A percentile compares a stretch with the other conserved stretches of the same genome.
Evolutionary conservation across 2,329 filamentous ascomycete species (phyloP).

Genomic region (Xylariaceae sp.): DNA sequence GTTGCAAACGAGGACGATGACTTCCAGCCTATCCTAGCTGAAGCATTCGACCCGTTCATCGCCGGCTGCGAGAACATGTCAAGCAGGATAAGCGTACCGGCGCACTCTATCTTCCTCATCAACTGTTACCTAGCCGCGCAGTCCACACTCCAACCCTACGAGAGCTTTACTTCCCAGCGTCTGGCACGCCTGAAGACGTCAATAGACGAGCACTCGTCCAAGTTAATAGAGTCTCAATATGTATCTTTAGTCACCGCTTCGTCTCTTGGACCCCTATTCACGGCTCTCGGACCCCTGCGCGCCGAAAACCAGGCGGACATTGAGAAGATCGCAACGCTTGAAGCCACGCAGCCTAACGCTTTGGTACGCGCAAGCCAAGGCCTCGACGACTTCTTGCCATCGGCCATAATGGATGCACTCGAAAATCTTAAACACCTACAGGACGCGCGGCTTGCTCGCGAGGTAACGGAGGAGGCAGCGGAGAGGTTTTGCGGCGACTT

Average conservation of each 20-base stretch:
- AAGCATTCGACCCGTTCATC: slow-evolving; percentile 83
- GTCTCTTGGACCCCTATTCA: slow-evolving; percentile 61
- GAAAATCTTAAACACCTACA: slow-evolving; percentile 72
- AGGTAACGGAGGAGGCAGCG: slow-evolving; percentile 77
- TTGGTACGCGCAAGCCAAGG: slow-evolving; percentile 66
- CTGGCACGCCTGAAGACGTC: slow-evolving; percentile 51
- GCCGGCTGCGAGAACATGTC: slow-evolving; percentile 67
- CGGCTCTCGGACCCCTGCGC: slow-evolving; percentile 43
- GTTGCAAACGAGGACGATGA: slow-evolving; percentile 55
- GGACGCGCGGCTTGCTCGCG: slow-evolving; percentile 64
- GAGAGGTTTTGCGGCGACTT: slow-evolving; percentile 83
- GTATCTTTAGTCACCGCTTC: slow-evolving; percentile 69
- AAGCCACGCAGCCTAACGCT: slow-evolving; percentile 52
- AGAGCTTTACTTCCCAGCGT: slow-evolving; percentile 55
- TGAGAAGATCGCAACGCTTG: slow-evolving; percentile 48
- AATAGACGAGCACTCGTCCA: slow-evolving; percentile 50
- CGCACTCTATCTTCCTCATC: slow-evolving; percentile 60
- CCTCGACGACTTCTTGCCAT: slow-evolving; percentile 86
- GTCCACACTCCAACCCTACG: slow-evolving; percentile 50
- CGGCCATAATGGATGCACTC: slow-evolving; percentile 85
- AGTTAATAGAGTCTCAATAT: slow-evolving; percentile 63
- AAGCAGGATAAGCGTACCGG: slow-evolving; percentile 52
- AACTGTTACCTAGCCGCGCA: slow-evolving; percentile 64
- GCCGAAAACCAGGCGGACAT: slow-evolving; percentile 42
- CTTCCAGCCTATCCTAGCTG: slow-evolving; percentile 69